phyloP scores from a whole-genome alignment of 2,329 filamentous ascomycete genomes.

The Colletotrichum sp. region DNA sequence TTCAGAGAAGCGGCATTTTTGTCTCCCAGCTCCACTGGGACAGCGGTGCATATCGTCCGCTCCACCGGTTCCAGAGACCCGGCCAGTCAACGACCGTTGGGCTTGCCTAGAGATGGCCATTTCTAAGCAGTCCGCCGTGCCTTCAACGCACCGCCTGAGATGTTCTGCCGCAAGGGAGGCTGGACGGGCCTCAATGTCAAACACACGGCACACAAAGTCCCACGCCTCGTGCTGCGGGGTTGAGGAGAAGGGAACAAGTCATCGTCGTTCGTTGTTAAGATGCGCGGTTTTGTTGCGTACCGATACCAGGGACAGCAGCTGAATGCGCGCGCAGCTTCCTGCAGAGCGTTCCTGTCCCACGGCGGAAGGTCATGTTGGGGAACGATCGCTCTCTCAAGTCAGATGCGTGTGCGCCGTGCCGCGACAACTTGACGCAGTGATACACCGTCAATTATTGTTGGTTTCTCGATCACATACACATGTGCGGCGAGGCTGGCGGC shows the following conservation, averaged over 20 bases:
- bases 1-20: slow-evolving; percentile 15
- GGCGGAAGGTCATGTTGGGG: neutral
- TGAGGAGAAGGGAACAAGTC: neutral
- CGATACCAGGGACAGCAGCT: neutral
- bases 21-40: neutral
- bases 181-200: slow-evolving; percentile 1
- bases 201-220: neutral
- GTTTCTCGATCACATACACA: neutral
- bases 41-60: neutral
- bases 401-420: neutral
- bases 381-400: neutral
- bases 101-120: neutral
- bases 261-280: neutral
- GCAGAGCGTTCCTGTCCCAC: neutral
- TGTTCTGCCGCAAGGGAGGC: neutral
- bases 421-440: neutral
- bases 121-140: slow-evolving; percentile 3
- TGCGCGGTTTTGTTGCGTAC: slow-evolving; percentile 3
- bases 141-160: neutral
- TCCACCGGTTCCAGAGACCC: slow-evolving; percentile 5
- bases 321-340: neutral
- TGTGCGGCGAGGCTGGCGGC: neutral
- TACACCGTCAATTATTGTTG: neutral
- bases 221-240: slow-evolving; percentile 7
- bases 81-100: slow-evolving; percentile 1